A percentile compares a stretch with the other conserved stretches of the same genome.
These are phyloP conservation scores for Vanderwaltozyma yarrowii DNA, from an alignment of 805 yeast species.

Conservation along the genomic window DNA sequence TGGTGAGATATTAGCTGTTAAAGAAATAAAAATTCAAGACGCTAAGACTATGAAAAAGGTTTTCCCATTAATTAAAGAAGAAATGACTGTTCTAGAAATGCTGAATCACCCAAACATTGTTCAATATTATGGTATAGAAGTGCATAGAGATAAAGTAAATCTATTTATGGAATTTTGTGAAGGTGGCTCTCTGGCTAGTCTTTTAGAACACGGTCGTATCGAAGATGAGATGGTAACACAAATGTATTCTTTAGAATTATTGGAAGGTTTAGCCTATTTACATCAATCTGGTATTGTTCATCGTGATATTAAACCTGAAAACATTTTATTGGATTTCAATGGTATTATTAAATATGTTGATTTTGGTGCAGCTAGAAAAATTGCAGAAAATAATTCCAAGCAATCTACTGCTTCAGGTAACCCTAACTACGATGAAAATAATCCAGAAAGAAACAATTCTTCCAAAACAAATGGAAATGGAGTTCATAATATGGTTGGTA, in stretches of 20 bases:
- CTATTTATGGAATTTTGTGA: slow-evolving; percentile 97
- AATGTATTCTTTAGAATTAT: slow-evolving; percentile 80
- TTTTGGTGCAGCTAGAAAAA: slow-evolving; percentile 94
- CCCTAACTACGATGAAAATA: not conserved
- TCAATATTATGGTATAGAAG: slow-evolving; percentile 94
- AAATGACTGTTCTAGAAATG: slow-evolving; percentile 93
- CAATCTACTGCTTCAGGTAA: not conserved
- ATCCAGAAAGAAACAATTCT: slow-evolving; percentile 4
- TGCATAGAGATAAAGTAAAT: slow-evolving; percentile 88
- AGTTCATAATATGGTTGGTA: slow-evolving; percentile 50
- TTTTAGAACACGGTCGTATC: slow-evolving; percentile 84
- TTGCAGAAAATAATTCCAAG: slow-evolving; percentile 48
- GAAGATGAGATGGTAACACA: slow-evolving; percentile 92
- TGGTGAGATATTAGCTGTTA: slow-evolving; percentile 95
- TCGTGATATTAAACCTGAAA: slow-evolving; percentile 93
- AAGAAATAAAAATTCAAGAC: slow-evolving; percentile 87
- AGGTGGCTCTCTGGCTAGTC: slow-evolving; percentile 82
- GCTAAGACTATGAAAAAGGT: slow-evolving; percentile 73
- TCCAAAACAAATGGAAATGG: slow-evolving; percentile 9
- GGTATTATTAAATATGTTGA: slow-evolving; percentile 94
- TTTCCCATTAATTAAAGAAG: slow-evolving; percentile 85
- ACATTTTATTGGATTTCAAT: slow-evolving; percentile 77
- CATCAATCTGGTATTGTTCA: slow-evolving; percentile 96
- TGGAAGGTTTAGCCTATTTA: slow-evolving; percentile 89
- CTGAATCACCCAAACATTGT: slow-evolving; percentile 93